Base-by-base conservation (phyloP, 495 filamentous ascomycete species). In the Penicillium steckii region DNA sequence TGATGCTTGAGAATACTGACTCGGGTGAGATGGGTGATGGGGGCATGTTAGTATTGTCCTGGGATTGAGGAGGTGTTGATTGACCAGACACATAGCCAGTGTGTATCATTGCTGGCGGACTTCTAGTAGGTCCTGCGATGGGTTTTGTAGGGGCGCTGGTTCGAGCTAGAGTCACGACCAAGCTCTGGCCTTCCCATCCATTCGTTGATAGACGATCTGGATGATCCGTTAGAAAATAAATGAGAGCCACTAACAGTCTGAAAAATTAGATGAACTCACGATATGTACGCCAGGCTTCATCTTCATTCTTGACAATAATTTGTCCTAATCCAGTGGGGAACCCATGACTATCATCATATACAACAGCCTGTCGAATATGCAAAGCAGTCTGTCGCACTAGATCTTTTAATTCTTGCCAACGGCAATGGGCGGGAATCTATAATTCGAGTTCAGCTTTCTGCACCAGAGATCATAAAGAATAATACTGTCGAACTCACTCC, bases 381-480 rank as follows among this genome's bases (percentile, higher is more conserved):
- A 71, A 45, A 15, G 74, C 73, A 8, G 73, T 76, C 50, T 77
- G 73, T 13, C 74, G 74, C 18, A 77, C 69, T 7, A 77, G 53
- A 46, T 77, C 74, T 48, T 77, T 77, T 25, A 77, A 51, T 59
- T 77, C 74, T 59, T 77, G 74, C 74, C 74, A 77, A 44, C 74
- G 73, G 38, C 74, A 77, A 40, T 76, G 74, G 6, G 72, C 55
- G 32, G 74, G 73, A 45, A 77, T 72, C 74, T 77, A 33, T 46
- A 8, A 41, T 8, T 46, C 9, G 8, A n/a, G 10, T 32, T 32
- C n/a, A 32, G 29, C n/a, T 13, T 12, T 32, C 4, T 8, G 0
- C 6, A 32, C n/a, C 10, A 2, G 3, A 13, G 10, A 12, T 2
- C 10, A 2, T 12, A 13, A 32, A 41, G 15, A 15, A 27, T 35